These are phyloP conservation scores for Ogataea allantospora DNA, from an alignment of 805 yeast genomes.

Conservation along the genomic window DNA sequence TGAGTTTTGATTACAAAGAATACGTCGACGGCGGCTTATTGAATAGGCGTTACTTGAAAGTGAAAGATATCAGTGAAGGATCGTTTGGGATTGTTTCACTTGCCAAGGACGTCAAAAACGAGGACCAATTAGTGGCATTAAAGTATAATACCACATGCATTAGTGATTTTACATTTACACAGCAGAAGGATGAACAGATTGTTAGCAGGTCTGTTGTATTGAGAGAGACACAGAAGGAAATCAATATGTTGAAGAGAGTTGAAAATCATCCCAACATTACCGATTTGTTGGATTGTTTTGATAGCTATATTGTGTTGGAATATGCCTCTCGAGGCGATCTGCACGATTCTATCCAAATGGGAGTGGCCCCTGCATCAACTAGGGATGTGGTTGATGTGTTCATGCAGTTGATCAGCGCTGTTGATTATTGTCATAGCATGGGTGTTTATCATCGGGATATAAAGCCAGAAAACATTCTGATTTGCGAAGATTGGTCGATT, in stretches of 20 bases:
- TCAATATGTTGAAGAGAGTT: constrained; percentile 58
- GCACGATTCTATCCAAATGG: constrained; percentile 71
- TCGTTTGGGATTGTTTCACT: constrained; percentile 90
- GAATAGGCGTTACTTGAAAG: constrained; percentile 60
- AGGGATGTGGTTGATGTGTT: constrained; percentile 56
- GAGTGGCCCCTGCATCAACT: constrained; percentile 59
- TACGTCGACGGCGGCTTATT: constrained; percentile 44
- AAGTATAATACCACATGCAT: constrained; percentile 73
- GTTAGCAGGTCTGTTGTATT: constrained; percentile 38
- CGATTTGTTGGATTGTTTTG: constrained; percentile 47
- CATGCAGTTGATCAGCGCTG: constrained; percentile 47
- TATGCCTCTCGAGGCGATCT: constrained; percentile 86
- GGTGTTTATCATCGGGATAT: constrained; percentile 55
- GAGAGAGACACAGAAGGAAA: constrained; percentile 66
- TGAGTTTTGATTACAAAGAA: constrained; percentile 30
- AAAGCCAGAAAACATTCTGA: constrained; percentile 56
- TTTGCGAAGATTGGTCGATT: constrained; percentile 54
- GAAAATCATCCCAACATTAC: constrained; percentile 53
- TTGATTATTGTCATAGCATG: constrained; percentile 48
- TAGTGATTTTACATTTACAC: constrained; percentile 33
- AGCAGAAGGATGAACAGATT: constrained; percentile 16
- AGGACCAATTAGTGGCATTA: constrained; percentile 66
- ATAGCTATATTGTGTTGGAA: constrained; percentile 60
- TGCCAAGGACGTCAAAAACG: constrained; percentile 63
- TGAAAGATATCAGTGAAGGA: constrained; percentile 82